Evolutionary conservation across 2,329 filamentous ascomycete species (phyloP), one percentile per base, ranked within the genome.

Genomic region (Ceratocystis lukuohia): DNA sequence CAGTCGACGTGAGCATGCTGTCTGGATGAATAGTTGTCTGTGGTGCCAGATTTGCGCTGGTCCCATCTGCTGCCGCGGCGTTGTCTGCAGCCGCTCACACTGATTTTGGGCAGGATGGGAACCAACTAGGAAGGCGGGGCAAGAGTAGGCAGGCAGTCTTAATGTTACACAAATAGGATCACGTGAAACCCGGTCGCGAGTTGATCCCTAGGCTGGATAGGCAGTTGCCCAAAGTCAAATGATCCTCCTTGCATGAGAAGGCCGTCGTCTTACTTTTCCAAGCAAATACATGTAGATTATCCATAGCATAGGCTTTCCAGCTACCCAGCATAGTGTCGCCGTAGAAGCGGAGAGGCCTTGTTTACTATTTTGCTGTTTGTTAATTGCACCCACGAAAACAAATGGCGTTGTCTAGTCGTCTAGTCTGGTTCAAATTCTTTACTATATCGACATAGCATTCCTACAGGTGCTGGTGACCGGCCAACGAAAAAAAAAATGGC

Each of bases 151-250:
- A 8, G 48, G 22, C 2, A 25, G 20, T 22, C 20, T 28, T 5
- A 2, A 22, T 50, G 48, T 53, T 53, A 53, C 48, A 53, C 48
- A 25, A 10, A 8, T 20, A 53, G 48, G 22, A 33, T 37, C 56
- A 59, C 28, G 56, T 5, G 56, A 37, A 30, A n/a, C 30, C 15
- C 56, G 10, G 56, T 20, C 56, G 56, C 17, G 28, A 37, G 56
- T 37, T 28, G 56, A 25, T 53, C 56, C 28, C 4, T 28, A 59
- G 7, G 20, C 48, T 53, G 22, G 20, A 22, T 53, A 10, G 12
- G 22, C 48, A 53, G 25, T 53, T 53, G 48, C 48, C n/a, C 22
- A 37, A 59, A 59, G 56, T 10, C 30, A 59, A 59, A 59, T 59
- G 28, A 59, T 59, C 56, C 56, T 37, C 33, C n/a, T 37, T n/a